phyloP scores from a whole-genome alignment of 2,329 filamentous ascomycete species.

The Beauveria pseudobassiana region DNA sequence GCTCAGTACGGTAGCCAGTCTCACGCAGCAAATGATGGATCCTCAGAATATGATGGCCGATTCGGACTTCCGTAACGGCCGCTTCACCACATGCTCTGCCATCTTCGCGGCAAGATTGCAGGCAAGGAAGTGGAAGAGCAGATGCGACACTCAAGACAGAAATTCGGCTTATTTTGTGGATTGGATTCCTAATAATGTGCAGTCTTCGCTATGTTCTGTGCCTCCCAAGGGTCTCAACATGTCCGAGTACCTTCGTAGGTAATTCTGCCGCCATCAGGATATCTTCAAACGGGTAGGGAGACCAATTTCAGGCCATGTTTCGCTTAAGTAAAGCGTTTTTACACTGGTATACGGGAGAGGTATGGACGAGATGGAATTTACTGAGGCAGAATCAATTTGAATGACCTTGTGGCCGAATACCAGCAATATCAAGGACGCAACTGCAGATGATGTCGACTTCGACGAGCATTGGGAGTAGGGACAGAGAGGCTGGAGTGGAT shows the following conservation, averaged over 20 bases:
- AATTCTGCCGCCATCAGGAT: conserved; percentile 99
- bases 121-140: conserved; percentile 99
- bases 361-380: conserved; percentile 99
- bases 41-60: conserved; percentile 99
- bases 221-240: conserved; percentile 96
- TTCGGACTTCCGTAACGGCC: conserved; percentile 98
- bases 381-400: conserved; percentile 99
- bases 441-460: conserved; percentile 82
- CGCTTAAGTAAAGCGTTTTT: conserved; percentile 99
- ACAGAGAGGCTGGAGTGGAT: too few species aligned
- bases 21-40: conserved; percentile 99
- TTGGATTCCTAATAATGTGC: conserved; percentile 99
- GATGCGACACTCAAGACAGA: conserved; percentile 99
- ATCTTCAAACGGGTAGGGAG: conserved; percentile 99
- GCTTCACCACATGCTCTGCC: conserved; percentile 98
- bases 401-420: conserved; percentile 98
- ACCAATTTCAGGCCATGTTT: conserved; percentile 99
- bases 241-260: conserved; percentile 96
- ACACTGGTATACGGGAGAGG: conserved; percentile 99
- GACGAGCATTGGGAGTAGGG: conserved; percentile 60
- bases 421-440: conserved; percentile 99
- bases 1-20: conserved; percentile 91
- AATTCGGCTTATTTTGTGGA: conserved; percentile 99
- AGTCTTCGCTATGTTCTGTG: conserved; percentile 98
- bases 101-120: conserved; percentile 99